Evolutionary conservation across 2,329 filamentous ascomycete genomes (phyloP).

Genomic region (Aspergillus latus): DNA sequence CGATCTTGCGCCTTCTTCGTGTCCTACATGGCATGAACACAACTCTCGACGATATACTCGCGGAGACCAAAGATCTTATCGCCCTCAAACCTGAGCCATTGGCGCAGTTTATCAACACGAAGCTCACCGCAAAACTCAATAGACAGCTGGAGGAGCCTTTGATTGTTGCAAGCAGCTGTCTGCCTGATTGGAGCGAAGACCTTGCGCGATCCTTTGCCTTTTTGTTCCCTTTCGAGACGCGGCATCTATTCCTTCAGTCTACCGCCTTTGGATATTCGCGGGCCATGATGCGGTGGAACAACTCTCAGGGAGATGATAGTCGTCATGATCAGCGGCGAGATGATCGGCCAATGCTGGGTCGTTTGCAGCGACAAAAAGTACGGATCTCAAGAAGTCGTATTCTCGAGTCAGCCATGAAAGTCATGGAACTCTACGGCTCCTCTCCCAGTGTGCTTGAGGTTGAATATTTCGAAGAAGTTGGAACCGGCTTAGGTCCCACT

Average conservation of each 20-base stretch:
- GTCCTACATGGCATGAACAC: constrained; percentile 91
- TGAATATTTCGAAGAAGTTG: constrained; percentile 98
- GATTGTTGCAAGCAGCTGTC: constrained; percentile 93
- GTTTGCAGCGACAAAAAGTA: constrained; percentile 95
- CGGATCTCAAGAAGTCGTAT: constrained; percentile 93
- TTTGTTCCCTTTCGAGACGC: constrained; percentile 95
- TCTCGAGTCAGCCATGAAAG: constrained; percentile 92
- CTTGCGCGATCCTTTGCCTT: constrained; percentile 91
- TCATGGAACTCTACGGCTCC: constrained; percentile 98
- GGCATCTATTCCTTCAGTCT: constrained; percentile 93
- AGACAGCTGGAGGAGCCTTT: constrained; percentile 93
- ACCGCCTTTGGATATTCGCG: constrained; percentile 97
- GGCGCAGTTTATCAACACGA: constrained; percentile 96
- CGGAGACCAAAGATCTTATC: constrained; percentile 70
- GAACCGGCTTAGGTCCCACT: constrained; percentile 90
- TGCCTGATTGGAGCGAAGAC: constrained; percentile 95
- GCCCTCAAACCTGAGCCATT: constrained; percentile 77
- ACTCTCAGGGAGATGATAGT: constrained; percentile 78
- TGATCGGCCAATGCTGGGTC: constrained; percentile 85
- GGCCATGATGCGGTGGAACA: constrained; percentile 98
- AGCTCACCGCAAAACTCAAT: constrained; percentile 95
- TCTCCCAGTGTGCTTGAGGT: constrained; percentile 95
- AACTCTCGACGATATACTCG: constrained; percentile 86
- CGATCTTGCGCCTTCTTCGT: constrained; percentile 82
- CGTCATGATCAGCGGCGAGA: constrained; percentile 80